These are phyloP conservation scores for Gracilaria caudata DNA, from an alignment of 23 red algal species.

Conservation along the genomic window DNA sequence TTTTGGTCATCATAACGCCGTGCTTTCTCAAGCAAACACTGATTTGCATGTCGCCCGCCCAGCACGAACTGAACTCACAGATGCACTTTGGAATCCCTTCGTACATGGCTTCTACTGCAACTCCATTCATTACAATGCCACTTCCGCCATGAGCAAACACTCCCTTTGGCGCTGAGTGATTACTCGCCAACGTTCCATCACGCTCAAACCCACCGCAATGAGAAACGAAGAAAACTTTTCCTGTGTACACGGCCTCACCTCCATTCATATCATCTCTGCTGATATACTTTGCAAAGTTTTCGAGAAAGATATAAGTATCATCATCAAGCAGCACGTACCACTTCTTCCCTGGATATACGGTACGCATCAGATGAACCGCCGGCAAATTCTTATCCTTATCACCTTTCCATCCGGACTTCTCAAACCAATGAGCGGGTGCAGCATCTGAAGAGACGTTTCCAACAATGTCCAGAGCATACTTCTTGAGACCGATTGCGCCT, in stretches of 20 bases:
- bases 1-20: slow-evolving; percentile 26
- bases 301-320: slow-evolving; percentile 92
- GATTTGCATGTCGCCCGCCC: slow-evolving; percentile 91
- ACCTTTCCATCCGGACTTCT: slow-evolving; percentile 52
- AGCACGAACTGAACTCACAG: slow-evolving; percentile 72
- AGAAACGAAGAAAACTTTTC: slow-evolving; percentile 67
- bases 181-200: slow-evolving; percentile 34
- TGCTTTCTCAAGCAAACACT: slow-evolving; percentile 57
- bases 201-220: slow-evolving; percentile 46
- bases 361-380: slow-evolving; percentile 69
- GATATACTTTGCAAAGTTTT: slow-evolving; percentile 82
- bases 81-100: slow-evolving; percentile 57
- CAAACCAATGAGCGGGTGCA: slow-evolving; percentile 56
- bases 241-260: slow-evolving; percentile 66
- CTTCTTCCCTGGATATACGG: slow-evolving; percentile 67
- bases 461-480: slow-evolving; percentile 55
- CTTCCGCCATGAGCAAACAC: slow-evolving; percentile 90
- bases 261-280: slow-evolving; percentile 3
- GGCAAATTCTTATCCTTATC: slow-evolving; percentile 97
- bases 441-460: neutral
- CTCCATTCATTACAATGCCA: slow-evolving; percentile 80
- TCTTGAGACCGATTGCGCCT: slow-evolving; percentile 51
- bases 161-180: slow-evolving; percentile 50
- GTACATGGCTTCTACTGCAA: slow-evolving; percentile 57
- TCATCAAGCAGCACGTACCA: slow-evolving; percentile 89